Conservation (phyloP, 768 basidiomycete genomes). For the Gloeostereum incarnatum region DNA sequence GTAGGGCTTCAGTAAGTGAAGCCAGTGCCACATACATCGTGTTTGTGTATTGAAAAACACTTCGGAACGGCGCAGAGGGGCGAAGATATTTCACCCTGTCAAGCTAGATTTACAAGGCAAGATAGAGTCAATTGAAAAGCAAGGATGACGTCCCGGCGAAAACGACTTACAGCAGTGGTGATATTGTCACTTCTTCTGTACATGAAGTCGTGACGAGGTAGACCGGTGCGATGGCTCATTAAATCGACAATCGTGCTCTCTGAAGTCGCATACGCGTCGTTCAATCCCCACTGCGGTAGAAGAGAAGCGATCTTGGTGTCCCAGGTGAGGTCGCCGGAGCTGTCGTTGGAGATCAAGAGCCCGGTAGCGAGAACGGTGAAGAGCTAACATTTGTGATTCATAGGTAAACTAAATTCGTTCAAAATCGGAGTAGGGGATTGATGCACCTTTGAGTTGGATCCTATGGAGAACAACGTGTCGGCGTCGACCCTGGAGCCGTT, state of each 20-base stretch:
- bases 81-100: constrained; percentile 16
- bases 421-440: no score
- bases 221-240: constrained; percentile 19
- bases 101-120: no score
- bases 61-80: constrained; percentile 19
- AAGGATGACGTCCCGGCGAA: no score
- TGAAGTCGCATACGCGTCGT: constrained; percentile 13
- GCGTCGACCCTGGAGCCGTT: constrained; percentile 11
- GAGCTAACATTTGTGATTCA: constrained; percentile 9
- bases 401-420: not conserved
- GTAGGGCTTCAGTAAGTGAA: constrained; percentile 16
- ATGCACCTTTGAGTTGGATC: constrained; percentile 15
- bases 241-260: constrained; percentile 14
- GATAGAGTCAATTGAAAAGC: no score
- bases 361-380: constrained; percentile 16
- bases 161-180: constrained; percentile 7
- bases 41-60: constrained; percentile 19
- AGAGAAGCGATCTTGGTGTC: constrained; percentile 14
- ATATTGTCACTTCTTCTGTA: constrained; percentile 7
- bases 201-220: constrained; percentile 14
- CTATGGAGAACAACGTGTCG: constrained; percentile 12
- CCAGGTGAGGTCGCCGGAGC: constrained; percentile 13
- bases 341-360: constrained; percentile 16
- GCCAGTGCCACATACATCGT: constrained; percentile 19
- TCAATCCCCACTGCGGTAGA: constrained; percentile 15